phyloP scores from a whole-genome alignment of 805 yeast species.

The Spathaspora boniae region DNA sequence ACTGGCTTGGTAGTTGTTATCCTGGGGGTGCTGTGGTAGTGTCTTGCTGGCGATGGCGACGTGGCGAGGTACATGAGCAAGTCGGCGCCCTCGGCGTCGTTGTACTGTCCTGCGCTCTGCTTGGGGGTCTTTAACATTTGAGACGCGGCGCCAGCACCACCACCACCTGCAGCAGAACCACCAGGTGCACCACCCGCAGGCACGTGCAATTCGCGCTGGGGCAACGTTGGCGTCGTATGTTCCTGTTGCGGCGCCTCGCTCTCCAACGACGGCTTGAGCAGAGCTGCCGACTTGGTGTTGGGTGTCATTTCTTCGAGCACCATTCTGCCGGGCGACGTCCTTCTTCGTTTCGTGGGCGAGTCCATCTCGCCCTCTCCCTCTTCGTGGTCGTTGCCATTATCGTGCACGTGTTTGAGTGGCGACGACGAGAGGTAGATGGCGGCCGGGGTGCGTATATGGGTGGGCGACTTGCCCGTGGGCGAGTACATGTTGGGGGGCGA shows the following conservation, averaged over 20 bases:
- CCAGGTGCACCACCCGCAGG: conserved; percentile 4
- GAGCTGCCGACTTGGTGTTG: conserved; percentile 8
- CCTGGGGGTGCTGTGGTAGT: conserved; percentile 29
- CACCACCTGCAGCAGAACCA: background rate
- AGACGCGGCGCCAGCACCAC: background rate
- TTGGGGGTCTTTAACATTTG: conserved; percentile 35
- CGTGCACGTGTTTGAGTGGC: conserved; percentile 24
- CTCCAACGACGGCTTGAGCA: conserved; percentile 1
- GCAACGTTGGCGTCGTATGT: conserved; percentile 28
- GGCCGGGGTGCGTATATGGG: conserved; percentile 34
- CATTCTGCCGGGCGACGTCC: conserved; percentile 19
- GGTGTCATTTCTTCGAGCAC: conserved; percentile 32
- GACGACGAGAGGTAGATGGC: conserved; percentile 34
- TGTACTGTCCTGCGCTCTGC: conserved; percentile 25
- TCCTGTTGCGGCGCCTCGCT: conserved; percentile 1
- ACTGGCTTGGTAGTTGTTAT: conserved; percentile 5
- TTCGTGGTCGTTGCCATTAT: conserved; percentile 2
- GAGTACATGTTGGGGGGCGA: conserved; percentile 32
- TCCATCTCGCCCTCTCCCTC: conserved; percentile 13
- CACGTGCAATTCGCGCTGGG: conserved; percentile 19
- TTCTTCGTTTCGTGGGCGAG: conserved; percentile 30
- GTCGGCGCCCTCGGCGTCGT: conserved; percentile 72
- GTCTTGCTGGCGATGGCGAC: conserved; percentile 67
- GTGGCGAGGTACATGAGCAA: conserved; percentile 77
- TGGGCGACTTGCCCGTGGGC: conserved; percentile 38